Evolutionary conservation across 2,329 filamentous ascomycete species (phyloP).

Genomic region (Didymella pinodella): DNA sequence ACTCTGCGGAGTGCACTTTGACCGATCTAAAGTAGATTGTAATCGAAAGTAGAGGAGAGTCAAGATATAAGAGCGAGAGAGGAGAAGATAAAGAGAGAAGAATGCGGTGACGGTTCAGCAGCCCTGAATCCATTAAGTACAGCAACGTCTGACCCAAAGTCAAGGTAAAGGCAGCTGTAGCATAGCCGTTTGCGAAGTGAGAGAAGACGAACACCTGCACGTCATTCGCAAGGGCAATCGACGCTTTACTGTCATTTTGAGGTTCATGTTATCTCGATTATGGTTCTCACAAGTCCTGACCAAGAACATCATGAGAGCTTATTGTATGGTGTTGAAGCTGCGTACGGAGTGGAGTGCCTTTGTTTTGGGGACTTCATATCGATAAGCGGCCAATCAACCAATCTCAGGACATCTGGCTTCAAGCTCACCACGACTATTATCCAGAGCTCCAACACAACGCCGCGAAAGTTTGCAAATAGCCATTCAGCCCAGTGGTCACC

Average conservation of each 20-base stretch:
- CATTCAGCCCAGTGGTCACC: neutral
- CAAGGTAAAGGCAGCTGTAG: constrained; percentile 12
- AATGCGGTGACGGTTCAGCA: neutral
- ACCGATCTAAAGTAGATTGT: no score
- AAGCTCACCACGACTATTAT: constrained; percentile 28
- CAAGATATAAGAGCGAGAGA: no score
- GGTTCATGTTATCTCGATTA: neutral
- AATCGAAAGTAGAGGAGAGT: no score
- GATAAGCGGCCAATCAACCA: constrained; percentile 32
- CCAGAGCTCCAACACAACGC: constrained; percentile 21
- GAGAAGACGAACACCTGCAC: neutral
- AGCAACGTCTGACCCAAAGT: neutral
- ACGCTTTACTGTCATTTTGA: neutral
- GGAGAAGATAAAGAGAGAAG: neutral
- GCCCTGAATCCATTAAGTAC: neutral
- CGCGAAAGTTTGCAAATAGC: constrained; percentile 5
- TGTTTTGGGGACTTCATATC: constrained; percentile 29
- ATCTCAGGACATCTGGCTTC: constrained; percentile 43
- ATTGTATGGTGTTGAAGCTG: neutral
- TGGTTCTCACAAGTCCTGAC: no score
- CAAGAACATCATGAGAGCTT: no score
- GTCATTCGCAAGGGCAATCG: neutral
- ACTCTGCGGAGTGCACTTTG: no score
- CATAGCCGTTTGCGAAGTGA: neutral
- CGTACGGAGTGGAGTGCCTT: constrained; percentile 9